A percentile compares a stretch with the other conserved stretches of the same genome.
phyloP scores from a whole-genome alignment of 768 basidiomycete species.

The Termitomyces sp. region DNA sequence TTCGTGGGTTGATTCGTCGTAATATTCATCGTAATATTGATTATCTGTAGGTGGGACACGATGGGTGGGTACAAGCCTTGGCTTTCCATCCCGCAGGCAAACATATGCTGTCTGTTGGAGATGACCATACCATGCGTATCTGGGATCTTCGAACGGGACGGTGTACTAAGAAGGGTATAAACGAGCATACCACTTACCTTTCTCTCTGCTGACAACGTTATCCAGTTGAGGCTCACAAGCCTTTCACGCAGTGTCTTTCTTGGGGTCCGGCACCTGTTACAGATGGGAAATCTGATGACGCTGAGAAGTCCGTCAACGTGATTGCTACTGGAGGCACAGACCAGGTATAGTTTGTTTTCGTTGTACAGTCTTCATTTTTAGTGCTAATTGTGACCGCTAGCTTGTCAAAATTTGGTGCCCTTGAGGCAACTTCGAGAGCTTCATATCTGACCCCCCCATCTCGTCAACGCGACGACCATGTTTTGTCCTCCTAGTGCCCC shows the following conservation, averaged over 20 bases:
- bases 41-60: conserved; percentile 42
- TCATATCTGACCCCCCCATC: neutral
- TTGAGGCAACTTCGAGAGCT: neutral
- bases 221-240: conserved; percentile 11
- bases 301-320: conserved; percentile 14
- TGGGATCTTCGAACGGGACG: conserved; percentile 70
- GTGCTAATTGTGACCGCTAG: neutral
- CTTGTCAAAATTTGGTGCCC: conserved; percentile 9
- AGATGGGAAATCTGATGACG: conserved; percentile 12
- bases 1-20: conserved; percentile 34
- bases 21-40: neutral
- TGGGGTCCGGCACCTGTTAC: conserved; percentile 6
- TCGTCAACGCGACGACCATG: neutral
- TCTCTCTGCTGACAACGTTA: neutral
- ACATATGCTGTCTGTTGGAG: conserved; percentile 53
- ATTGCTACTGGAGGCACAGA: conserved; percentile 20
- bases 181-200: conserved; percentile 24
- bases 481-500: neutral
- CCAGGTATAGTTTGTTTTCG: neutral
- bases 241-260: conserved; percentile 11
- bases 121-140: conserved; percentile 48
- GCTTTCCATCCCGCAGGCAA: conserved; percentile 75
- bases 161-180: conserved; percentile 64
- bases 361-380: neutral
- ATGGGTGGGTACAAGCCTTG: conserved; percentile 70